A percentile compares a stretch with the other conserved stretches of the same genome.
These are phyloP conservation scores for Cantharellus cinnabarinus DNA, from an alignment of 768 basidiomycete species.

Conservation along the genomic window DNA sequence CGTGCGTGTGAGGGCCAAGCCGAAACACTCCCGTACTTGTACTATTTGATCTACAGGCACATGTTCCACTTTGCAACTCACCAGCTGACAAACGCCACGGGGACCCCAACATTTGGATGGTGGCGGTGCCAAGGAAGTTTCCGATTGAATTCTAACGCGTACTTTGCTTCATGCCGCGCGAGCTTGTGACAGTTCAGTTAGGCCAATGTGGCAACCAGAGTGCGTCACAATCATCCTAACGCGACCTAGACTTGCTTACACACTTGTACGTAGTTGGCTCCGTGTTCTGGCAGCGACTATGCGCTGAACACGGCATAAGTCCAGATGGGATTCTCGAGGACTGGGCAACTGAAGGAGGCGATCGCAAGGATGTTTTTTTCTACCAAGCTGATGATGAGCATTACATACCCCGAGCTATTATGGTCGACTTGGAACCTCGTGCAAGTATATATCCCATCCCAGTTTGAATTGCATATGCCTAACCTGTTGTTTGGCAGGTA, in stretches of 20 bases:
- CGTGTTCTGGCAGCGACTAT: constrained; percentile 95
- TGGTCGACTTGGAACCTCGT: constrained; percentile 90
- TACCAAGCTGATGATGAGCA: constrained; percentile 99
- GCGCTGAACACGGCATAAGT: constrained; percentile 95
- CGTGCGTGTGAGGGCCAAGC: too few relatives aligned
- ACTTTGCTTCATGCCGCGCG: constrained; percentile 40
- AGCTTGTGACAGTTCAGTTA: constrained; percentile 66
- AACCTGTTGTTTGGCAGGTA: constrained; percentile 32
- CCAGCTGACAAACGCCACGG: too few relatives aligned
- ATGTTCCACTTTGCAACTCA: too few relatives aligned
- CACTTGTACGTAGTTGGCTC: constrained; percentile 50
- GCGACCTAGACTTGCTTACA: background rate
- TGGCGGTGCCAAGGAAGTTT: too few relatives aligned
- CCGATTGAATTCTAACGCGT: too few relatives aligned
- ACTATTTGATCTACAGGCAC: too few relatives aligned
- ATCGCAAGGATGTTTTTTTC: constrained; percentile 98
- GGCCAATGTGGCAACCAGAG: constrained; percentile 91
- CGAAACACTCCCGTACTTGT: too few relatives aligned
- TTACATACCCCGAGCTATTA: constrained; percentile 90
- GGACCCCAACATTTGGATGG: too few relatives aligned
- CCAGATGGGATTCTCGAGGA: constrained; percentile 91
- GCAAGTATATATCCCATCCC: constrained; percentile 27
- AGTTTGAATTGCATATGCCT: background rate
- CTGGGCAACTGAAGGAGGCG: constrained; percentile 87
- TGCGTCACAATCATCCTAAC: constrained; percentile 19